phyloP scores from a whole-genome alignment of 768 basidiomycete species.

The Trametes elegans region DNA sequence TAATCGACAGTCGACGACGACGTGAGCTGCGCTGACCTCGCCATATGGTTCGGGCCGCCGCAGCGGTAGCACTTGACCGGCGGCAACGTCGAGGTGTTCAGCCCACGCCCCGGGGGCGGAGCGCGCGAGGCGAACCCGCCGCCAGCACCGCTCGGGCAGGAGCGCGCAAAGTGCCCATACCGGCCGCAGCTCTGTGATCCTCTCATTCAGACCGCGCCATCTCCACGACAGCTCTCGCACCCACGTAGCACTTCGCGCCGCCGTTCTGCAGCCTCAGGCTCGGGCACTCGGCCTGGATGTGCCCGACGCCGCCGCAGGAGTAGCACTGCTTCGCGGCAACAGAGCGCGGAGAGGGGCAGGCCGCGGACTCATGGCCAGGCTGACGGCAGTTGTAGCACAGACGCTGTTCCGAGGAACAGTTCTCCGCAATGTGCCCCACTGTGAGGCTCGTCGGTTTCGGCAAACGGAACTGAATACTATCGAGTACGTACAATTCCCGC shows the following conservation, averaged over 20 bases:
- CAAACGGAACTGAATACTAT: too few species aligned
- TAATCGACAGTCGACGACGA: too few species aligned
- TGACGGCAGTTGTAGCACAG: constrained; percentile 95
- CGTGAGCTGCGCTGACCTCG: constrained; percentile 54
- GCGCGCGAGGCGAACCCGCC: constrained; percentile 61
- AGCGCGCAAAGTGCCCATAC: constrained; percentile 78
- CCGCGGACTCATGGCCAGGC: constrained; percentile 90
- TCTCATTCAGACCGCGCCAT: background rate
- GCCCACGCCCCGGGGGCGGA: constrained; percentile 69
- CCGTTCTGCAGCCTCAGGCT: constrained; percentile 68
- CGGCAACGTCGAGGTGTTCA: constrained; percentile 75
- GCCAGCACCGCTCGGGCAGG: constrained; percentile 56
- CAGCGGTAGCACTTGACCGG: constrained; percentile 90
- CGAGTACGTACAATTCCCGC: constrained; percentile 77
- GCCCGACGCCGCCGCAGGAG: constrained; percentile 89
- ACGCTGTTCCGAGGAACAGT: constrained; percentile 83
- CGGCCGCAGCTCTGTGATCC: constrained; percentile 64
- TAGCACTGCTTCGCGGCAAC: constrained; percentile 90
- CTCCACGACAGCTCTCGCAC: constrained; percentile 33
- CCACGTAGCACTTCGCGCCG: constrained; percentile 85
- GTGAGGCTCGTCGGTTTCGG: background rate
- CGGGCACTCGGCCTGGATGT: constrained; percentile 86
- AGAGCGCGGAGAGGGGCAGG: constrained; percentile 81
- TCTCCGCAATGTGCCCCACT: constrained; percentile 95
- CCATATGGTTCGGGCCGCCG: constrained; percentile 86